phyloP scores from a whole-genome alignment of 257 asterid species.

The Gynochthodes officinalis region DNA sequence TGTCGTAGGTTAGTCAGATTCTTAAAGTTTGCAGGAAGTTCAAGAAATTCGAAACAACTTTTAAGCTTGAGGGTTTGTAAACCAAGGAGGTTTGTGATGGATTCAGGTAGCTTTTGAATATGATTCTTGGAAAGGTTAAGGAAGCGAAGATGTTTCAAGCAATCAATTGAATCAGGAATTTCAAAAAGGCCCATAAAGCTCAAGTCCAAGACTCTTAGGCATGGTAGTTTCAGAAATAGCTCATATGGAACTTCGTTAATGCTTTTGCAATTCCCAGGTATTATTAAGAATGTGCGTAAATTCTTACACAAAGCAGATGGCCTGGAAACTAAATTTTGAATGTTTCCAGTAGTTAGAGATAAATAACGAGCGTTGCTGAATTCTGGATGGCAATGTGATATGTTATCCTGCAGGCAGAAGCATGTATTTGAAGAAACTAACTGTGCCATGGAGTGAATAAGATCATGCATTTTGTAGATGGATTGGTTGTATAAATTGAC shows the following conservation, averaged over 20 bases:
- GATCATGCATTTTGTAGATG: constrained; percentile 39
- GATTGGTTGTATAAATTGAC: not conserved
- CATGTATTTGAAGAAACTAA: constrained; percentile 25
- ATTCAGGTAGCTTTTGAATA: constrained; percentile 26
- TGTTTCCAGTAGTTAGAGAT: constrained; percentile 12
- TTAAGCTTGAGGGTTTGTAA: constrained; percentile 26
- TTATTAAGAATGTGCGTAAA: constrained; percentile 33
- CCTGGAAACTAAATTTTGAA: constrained; percentile 2
- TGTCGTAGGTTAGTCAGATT: constrained; percentile 27
- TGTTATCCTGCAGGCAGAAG: constrained; percentile 10
- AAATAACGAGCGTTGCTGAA: constrained; percentile 27
- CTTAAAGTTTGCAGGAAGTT: constrained; percentile 16
- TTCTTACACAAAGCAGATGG: constrained; percentile 23
- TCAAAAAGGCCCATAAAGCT: constrained; percentile 30
- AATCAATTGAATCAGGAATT: constrained; percentile 26
- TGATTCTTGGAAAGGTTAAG: constrained; percentile 41
- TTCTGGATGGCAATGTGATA: not conserved
- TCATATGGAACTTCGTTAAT: constrained; percentile 18
- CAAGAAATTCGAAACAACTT: constrained; percentile 13
- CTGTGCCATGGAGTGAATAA: constrained; percentile 33
- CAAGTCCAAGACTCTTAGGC: constrained; percentile 40
- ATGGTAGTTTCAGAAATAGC: constrained; percentile 27
- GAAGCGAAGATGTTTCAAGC: constrained; percentile 41
- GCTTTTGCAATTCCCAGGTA: not conserved
- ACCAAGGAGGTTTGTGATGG: constrained; percentile 15